Percentiles rank a stretch among this genome's conserved stretches.
Conservation (phyloP, 179 eudicot genomes). For the Camellia oleifera region DNA sequence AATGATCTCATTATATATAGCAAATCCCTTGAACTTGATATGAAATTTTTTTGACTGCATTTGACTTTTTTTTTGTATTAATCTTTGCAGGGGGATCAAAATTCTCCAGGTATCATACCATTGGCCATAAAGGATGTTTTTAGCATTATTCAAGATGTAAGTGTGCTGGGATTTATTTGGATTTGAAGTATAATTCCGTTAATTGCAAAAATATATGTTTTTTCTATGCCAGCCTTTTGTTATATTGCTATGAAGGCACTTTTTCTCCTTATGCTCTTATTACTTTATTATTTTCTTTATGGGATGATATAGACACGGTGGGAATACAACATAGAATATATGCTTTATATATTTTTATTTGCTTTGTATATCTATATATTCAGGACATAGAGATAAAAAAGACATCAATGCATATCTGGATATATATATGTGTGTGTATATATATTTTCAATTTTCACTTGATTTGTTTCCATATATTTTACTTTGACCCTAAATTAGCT, state of each 20-base stretch:
- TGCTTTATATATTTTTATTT: no score
- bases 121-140: slow-evolving; percentile 97
- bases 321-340: no score
- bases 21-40: not conserved
- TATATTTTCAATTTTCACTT: no score
- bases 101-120: slow-evolving; percentile 86
- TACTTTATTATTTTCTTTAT: not conserved
- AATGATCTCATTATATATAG: no score
- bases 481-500: no score
- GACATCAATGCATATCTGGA: no score
- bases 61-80: not conserved
- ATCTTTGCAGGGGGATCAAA: slow-evolving; percentile 78
- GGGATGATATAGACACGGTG: no score
- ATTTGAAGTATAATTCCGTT: not conserved
- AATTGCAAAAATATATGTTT: not conserved
- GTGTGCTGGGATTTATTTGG: slow-evolving; percentile 21
- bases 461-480: no score
- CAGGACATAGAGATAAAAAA: no score
- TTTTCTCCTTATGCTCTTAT: not conserved
- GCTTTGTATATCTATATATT: no score
- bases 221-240: not conserved
- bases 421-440: no score
- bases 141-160: slow-evolving; percentile 98
- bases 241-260: not conserved
- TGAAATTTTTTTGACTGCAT: not conserved